phyloP scores from a whole-genome alignment of 768 basidiomycete genomes.

The Phlebiopsis gigantea region DNA sequence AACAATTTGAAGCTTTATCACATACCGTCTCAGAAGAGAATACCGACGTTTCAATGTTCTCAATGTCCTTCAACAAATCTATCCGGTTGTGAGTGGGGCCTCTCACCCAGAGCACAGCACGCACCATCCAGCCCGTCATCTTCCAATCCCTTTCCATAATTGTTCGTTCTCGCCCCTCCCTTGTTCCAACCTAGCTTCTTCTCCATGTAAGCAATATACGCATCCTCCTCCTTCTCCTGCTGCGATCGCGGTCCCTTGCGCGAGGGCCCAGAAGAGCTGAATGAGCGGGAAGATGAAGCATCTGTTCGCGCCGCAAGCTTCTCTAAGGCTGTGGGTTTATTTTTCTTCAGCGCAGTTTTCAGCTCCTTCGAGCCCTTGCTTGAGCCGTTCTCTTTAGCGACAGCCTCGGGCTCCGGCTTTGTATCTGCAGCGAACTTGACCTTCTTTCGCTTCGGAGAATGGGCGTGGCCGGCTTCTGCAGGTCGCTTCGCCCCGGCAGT shows the following conservation, averaged over 20 bases:
- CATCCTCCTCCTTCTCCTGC: constrained; percentile 68
- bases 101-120: constrained; percentile 15
- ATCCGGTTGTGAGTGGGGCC: background rate
- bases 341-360: constrained; percentile 14
- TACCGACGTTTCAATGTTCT: constrained; percentile 18
- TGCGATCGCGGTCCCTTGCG: constrained; percentile 24
- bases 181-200: constrained; percentile 59
- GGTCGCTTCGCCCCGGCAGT: constrained; percentile 30
- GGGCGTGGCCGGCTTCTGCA: constrained; percentile 38
- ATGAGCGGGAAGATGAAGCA: background rate
- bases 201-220: constrained; percentile 83
- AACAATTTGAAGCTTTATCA: background rate
- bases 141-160: constrained; percentile 40
- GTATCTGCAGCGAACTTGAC: background rate
- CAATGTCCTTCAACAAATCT: constrained; percentile 26
- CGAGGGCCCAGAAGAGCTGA: background rate
- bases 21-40: constrained; percentile 3
- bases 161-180: constrained; percentile 31
- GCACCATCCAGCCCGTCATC: constrained; percentile 85
- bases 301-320: constrained; percentile 25
- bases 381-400: background rate
- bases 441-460: constrained; percentile 47
- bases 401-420: background rate
- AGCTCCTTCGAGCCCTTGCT: background rate
- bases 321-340: constrained; percentile 27